Evolutionary conservation across 768 basidiomycete species (phyloP).

Genomic region (Amanita thiersii): DNA sequence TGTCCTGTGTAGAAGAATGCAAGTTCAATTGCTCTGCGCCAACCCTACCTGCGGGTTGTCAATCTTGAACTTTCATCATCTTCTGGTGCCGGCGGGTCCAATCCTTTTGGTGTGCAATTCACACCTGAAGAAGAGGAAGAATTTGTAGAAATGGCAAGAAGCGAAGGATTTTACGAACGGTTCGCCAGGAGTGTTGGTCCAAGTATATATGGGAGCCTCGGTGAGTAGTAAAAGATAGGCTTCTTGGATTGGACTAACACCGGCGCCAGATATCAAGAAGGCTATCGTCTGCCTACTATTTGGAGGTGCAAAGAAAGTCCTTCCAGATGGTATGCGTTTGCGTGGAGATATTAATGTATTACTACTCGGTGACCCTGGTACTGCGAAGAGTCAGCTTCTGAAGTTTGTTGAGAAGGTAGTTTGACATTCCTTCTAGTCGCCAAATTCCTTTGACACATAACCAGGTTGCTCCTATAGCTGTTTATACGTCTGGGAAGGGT

Average conservation of each 20-base stretch:
- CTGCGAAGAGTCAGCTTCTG: conserved; percentile 94
- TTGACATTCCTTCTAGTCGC: neutral
- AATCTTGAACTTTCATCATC: conserved; percentile 88
- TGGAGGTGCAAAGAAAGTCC: conserved; percentile 93
- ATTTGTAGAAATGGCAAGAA: conserved; percentile 84
- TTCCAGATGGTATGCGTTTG: conserved; percentile 95
- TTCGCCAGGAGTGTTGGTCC: conserved; percentile 94
- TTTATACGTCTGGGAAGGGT: conserved; percentile 98
- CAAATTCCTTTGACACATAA: conserved; percentile 4
- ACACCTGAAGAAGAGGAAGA: conserved; percentile 97
- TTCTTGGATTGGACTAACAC: conserved; percentile 11
- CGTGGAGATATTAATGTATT: conserved; percentile 98
- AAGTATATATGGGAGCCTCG: conserved; percentile 92
- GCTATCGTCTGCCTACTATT: conserved; percentile 94
- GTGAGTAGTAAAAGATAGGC: conserved; percentile 32
- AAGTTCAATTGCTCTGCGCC: conserved; percentile 83
- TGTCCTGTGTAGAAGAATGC: conserved; percentile 57
- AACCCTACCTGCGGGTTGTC: conserved; percentile 88
- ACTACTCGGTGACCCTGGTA: conserved; percentile 94
- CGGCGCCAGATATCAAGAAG: conserved; percentile 99
- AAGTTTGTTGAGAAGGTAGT: conserved; percentile 95
- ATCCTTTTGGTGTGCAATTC: conserved; percentile 85
- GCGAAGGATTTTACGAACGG: conserved; percentile 84
- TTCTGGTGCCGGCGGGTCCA: conserved; percentile 60
- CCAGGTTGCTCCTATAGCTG: conserved; percentile 93